Conservation (phyloP, 768 basidiomycete genomes). For the Rhodotorula toruloides region DNA sequence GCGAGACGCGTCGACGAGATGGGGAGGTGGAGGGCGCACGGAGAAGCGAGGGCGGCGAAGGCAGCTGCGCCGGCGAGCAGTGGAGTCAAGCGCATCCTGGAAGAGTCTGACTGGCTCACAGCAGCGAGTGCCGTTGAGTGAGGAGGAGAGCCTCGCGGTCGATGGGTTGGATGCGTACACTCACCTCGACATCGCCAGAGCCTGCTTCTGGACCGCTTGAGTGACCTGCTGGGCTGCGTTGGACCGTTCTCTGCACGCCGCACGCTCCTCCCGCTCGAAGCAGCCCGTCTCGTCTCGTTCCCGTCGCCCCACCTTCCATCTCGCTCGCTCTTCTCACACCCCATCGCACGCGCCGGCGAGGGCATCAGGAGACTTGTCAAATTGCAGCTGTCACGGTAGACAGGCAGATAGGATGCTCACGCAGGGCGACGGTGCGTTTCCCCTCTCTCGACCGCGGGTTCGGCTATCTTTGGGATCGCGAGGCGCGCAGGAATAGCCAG, state of each 20-base stretch:
- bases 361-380: no score
- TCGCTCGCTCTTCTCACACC: no score
- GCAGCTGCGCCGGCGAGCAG: constrained; percentile 2
- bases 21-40: neutral
- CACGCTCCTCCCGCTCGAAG: no score
- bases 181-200: no score
- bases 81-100: neutral
- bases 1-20: neutral
- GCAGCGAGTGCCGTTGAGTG: neutral
- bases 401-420: constrained; percentile 9
- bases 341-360: no score
- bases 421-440: constrained; percentile 27
- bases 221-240: no score
- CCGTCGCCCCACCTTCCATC: no score
- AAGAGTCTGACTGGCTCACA: neutral
- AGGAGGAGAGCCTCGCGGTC: neutral
- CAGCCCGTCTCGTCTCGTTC: no score
- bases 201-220: no score
- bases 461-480: no score
- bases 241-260: no score
- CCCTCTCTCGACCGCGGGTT: neutral
- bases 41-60: constrained; percentile 8
- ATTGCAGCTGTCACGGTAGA: neutral
- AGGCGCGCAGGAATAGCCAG: no score
- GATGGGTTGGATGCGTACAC: neutral